Evolutionary conservation across 164 flowering plant species (phyloP), one percentile per base, ranked within the genome.

Genomic region (Chimonanthus praecox): DNA sequence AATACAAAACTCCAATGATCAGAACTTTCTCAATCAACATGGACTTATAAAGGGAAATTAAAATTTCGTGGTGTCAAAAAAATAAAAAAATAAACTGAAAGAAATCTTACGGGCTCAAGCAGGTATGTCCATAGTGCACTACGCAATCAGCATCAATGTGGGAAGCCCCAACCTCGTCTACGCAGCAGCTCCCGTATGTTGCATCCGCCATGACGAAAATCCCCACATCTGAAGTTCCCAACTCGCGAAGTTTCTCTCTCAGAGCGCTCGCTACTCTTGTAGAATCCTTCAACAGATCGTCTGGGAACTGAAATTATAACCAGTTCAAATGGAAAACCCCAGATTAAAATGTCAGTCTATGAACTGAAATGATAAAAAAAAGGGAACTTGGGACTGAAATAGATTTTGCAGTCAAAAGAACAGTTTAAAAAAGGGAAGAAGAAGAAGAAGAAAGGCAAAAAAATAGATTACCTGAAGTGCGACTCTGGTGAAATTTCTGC

Each of bases 131-230:
- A 73, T 93, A 95, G 80, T 95, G 99, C 63, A 90, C 71, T 45
- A 91, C 97, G 58, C 92, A 90, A 7, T 95, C 91, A 4, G 98
- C 99, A 74, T 78, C 72, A 33, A 84, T 74, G 54, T 93, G 99
- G 7, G 92, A 85, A 7, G 99, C 99, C 44, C 92, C 98, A 49
- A 95, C 92, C 80, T 95, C 99, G 69, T 95, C 99, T 0, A 95
- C 97, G 63, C 99, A 95, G 72, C 99, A 95, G 67, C 97, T 93
- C 6, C 99, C 99, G 67, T 87, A 95, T 0, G 94, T 86, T 4
- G 98, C 88, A 76, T 95, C 99, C 7, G 98, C 98, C 98, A 95
- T 87, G 5, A 95, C 90, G 77, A 83, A 95, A 73, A 95, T 68
- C 49, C 85, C 80, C 69, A 86, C 84, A 33, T 80, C 87, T 10